Base-by-base conservation (phyloP, 2,329 filamentous ascomycete species). In the Cladosporium halotolerans region DNA sequence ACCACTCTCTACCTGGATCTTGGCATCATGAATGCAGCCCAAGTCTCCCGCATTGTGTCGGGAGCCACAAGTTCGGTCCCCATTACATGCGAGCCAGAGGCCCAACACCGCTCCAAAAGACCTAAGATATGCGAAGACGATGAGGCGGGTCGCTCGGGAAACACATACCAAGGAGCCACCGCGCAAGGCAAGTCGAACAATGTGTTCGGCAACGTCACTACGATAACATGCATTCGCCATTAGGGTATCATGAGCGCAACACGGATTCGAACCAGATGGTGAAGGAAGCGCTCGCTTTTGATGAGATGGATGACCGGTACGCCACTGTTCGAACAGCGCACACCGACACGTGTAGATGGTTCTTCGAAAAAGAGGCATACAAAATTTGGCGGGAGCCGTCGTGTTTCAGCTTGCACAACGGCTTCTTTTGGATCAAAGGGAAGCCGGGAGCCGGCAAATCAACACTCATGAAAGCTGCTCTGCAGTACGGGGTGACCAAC, bases 311-410 rank as follows among this genome's bases (percentile, higher is more conserved):
- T 45, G 45, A 64, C 11, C 70, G 74, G 2, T 64, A 63, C 6
- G 48, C 51, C 13, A 70, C 61, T 3, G 72, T 78, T 52, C 67
- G 69, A 38, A 57, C 48, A 1, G 72, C 69, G 0, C 65, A 73
- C n/a, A 57, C 55, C 0, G 62, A 63, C 14, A 78, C 74, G 2
- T 76, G 74, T 40, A 41, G 61, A 42, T 78, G 74, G 75, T 51
- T 77, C 1, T 60, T 75, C 1, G 47, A 60, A 1, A 64, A 66
- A 7, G 43, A 63, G 1, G 52, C 63, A 7, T 77, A 73, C 46
- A n/a, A 57, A 4, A 53, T 57, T 14, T 78, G 75, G 76, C 61
- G 69, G 8, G 61, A 73, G 38, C 34, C 54, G 1, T 45, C 42
- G 1, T 28, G 23, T 32, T 9, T 49, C 9, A 4, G 9, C n/a